Conservation (phyloP, 2,329 filamentous ascomycete species). For the Shiraia sp. region DNA sequence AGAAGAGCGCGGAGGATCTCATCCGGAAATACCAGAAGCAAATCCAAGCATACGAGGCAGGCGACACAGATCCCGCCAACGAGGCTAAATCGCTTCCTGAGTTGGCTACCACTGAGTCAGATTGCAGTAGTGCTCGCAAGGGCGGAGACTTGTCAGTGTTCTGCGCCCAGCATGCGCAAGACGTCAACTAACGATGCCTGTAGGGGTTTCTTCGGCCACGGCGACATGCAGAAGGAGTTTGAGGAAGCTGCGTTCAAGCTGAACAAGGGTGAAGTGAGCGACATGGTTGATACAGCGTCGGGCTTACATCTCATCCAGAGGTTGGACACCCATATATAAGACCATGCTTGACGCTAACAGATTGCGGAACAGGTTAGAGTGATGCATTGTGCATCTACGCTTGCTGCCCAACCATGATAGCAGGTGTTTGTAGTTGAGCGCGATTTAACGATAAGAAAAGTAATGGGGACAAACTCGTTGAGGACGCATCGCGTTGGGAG, state of each 20-base stretch:
- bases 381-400: not conserved
- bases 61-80: conserved; percentile 39
- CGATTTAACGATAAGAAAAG: conserved; percentile 7
- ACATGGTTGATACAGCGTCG: conserved; percentile 87
- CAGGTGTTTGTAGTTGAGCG: conserved; percentile 2
- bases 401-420: conserved; percentile 1
- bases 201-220: conserved; percentile 86
- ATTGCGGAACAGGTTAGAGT: conserved; percentile 26
- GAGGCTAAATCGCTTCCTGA: conserved; percentile 65
- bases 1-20: conserved; percentile 82
- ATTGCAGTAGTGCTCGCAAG: conserved; percentile 95
- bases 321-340: conserved; percentile 53
- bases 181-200: conserved; percentile 5
- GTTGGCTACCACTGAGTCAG: conserved; percentile 84
- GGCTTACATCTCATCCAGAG: conserved; percentile 95
- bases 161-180: not conserved
- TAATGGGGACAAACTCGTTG: not conserved
- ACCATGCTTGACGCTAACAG: conserved; percentile 13
- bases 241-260: conserved; percentile 94
- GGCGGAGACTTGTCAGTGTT: conserved; percentile 79
- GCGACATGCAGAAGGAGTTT: conserved; percentile 99
- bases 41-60: conserved; percentile 69
- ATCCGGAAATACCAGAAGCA: conserved; percentile 74
- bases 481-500: conserved; percentile 10
- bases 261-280: conserved; percentile 82